Base-by-base conservation (phyloP, 2,329 filamentous ascomycete genomes). In the Westerdykella sp. region DNA sequence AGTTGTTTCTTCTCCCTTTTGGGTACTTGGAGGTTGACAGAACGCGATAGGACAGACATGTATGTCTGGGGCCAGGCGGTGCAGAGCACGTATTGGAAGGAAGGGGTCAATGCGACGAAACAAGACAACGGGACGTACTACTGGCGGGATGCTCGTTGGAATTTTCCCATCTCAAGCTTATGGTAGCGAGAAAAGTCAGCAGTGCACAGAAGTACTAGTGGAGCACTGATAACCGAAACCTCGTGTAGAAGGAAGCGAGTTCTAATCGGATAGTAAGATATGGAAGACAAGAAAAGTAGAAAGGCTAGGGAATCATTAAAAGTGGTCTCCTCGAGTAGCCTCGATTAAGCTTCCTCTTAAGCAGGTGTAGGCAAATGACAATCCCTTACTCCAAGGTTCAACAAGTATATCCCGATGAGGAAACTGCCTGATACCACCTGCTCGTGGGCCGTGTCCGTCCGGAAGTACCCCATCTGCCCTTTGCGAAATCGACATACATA, bases 251-350 rank as follows among this genome's bases (percentile, higher is more conserved):
- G 35, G 39, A 28, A 34, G 18, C 18, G 34, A 35, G 34, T 13
- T 35, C 18, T 35, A 15, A 15, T 35, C 36, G 22, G 6, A 38
- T 23, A n/a, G 11, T 38, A 15, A 21, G 21, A 34, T 16, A 31
- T 35, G 16, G 22, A 34, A 46, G 28, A 18, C 11, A 15, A 23
- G 37, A 34, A 31, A 41, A 42, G 34, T 32, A 32, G 12, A 32
- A 32, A 12, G 18, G 6, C 25, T 28, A 31, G 41, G 37, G 45
- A 54, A 53, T 53, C 45, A 61, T 55, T 55, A 59, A 52, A 56
- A 55, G 56, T 56, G 57, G 54, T 55, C 49, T 55, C 49, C 48
- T 58, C 56, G 56, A 59, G 58, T 60, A 51, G 58, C 53, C 56
- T 57, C 53, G 46, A 47, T 45, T 48, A 37, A 48, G 56, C 54